Conservation (phyloP, 2,329 filamentous ascomycete genomes). For the Rhynchosporium graminicola region DNA sequence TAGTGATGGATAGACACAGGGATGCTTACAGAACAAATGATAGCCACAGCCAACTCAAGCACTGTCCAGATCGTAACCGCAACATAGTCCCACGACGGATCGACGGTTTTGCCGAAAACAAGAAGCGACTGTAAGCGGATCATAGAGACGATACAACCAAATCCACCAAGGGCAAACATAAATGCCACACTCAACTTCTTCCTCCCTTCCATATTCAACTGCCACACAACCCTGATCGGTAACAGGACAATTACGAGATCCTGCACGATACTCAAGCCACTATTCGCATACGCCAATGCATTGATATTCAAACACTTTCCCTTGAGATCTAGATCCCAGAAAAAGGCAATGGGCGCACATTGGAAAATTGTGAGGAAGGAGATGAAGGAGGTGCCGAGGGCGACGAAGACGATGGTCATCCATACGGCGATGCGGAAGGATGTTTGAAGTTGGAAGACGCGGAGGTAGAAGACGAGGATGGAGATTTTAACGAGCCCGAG, state of each 20-base stretch:
- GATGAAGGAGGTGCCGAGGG: slow-evolving; percentile 17
- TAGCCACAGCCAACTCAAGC: slow-evolving; percentile 41
- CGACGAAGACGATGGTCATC: slow-evolving; percentile 11
- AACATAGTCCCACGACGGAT: slow-evolving; percentile 35
- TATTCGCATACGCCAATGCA: slow-evolving; percentile 65
- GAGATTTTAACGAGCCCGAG: slow-evolving; percentile 25
- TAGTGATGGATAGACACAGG: no score
- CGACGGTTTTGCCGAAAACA: slow-evolving; percentile 23
- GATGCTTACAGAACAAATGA: slow-evolving; percentile 41
- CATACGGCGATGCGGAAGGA: slow-evolving; percentile 11
- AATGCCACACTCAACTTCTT: slow-evolving; percentile 66
- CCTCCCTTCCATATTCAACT: slow-evolving; percentile 61
- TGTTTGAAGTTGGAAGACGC: slow-evolving; percentile 20
- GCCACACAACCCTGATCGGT: slow-evolving; percentile 63
- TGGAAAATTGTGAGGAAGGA: slow-evolving; percentile 23
- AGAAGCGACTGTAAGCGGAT: slow-evolving; percentile 25
- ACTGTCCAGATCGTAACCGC: slow-evolving; percentile 40
- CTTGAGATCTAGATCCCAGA: slow-evolving; percentile 26
- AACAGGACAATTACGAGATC: slow-evolving; percentile 65
- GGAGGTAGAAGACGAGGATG: slow-evolving; percentile 23
- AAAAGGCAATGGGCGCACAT: slow-evolving; percentile 23
- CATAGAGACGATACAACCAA: slow-evolving; percentile 23
- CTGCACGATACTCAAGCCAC: slow-evolving; percentile 67
- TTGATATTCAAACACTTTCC: slow-evolving; percentile 60
- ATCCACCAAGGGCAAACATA: slow-evolving; percentile 67